These are phyloP conservation scores for Nemophila menziesii DNA, from an alignment of 257 asterid species.

Conservation along the genomic window DNA sequence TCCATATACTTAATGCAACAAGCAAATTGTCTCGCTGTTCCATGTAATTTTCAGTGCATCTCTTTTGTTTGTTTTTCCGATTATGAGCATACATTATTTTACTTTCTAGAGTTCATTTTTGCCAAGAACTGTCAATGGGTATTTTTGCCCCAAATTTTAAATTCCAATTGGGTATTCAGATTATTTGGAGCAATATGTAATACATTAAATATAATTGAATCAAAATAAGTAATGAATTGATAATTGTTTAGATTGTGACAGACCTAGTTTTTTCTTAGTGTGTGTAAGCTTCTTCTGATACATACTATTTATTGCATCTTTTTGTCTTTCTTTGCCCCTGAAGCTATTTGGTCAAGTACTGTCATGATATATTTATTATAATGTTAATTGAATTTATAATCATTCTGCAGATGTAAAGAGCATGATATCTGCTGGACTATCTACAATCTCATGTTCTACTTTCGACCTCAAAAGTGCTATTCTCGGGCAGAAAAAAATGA, in stretches of 20 bases:
- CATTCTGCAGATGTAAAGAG: slow-evolving; percentile 72
- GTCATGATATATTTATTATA: not conserved
- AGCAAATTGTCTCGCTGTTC: slow-evolving; percentile 75
- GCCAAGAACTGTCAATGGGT: too few species aligned
- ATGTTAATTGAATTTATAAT: not conserved
- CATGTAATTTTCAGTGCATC: slow-evolving; percentile 33
- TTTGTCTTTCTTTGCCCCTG: not conserved
- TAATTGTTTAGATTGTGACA: too few species aligned
- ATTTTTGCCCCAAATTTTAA: too few species aligned
- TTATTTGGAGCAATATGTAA: too few species aligned
- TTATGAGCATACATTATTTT: not conserved
- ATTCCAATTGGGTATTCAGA: too few species aligned
- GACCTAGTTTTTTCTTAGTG: too few species aligned
- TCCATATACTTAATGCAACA: slow-evolving; percentile 59
- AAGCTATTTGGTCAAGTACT: not conserved
- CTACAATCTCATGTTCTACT: slow-evolving; percentile 41
- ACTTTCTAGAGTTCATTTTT: not conserved
- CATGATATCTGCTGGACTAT: slow-evolving; percentile 71
- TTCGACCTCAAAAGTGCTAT: slow-evolving; percentile 45
- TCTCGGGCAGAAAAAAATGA: slow-evolving; percentile 44
- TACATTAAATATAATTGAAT: not conserved
- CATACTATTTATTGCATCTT: not conserved
- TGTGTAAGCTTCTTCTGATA: too few species aligned
- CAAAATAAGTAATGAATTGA: not conserved
- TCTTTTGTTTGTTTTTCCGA: not conserved